Evolutionary conservation across 495 filamentous ascomycete genomes (phyloP).

Genomic region (Lindgomyces ingoldianus): DNA sequence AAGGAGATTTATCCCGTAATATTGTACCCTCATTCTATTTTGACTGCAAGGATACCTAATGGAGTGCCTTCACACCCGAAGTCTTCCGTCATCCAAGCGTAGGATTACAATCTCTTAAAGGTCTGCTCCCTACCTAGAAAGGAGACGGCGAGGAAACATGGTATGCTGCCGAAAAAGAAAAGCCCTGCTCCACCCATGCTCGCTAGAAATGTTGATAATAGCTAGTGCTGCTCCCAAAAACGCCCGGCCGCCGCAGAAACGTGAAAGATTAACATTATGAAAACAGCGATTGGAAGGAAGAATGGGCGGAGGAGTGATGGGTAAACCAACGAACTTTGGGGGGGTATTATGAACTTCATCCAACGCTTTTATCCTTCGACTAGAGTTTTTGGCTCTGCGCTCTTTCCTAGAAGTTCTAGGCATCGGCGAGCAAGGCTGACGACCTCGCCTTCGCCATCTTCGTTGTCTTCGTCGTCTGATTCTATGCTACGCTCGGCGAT

Average conservation of each 20-base stretch:
- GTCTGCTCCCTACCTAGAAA: constrained; percentile 12
- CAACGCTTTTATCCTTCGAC: constrained; percentile 53
- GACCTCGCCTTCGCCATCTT: constrained; percentile 87
- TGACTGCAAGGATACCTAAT: constrained; percentile 17
- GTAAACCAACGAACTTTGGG: not conserved
- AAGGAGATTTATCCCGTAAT: not conserved
- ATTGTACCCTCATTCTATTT: constrained; percentile 30
- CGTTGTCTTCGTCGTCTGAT: constrained; percentile 83
- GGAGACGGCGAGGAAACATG: constrained; percentile 9
- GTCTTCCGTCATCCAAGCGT: constrained; percentile 15
- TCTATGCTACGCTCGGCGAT: constrained; percentile 90
- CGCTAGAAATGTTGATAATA: constrained; percentile 36
- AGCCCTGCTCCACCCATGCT: constrained; percentile 39
- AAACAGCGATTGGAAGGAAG: constrained; percentile 14
- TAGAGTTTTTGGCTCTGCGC: constrained; percentile 50
- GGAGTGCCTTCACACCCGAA: not conserved
- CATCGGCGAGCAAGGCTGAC: constrained; percentile 87
- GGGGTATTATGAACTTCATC: not conserved
- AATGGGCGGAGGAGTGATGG: constrained; percentile 17
- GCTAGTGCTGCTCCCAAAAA: constrained; percentile 10
- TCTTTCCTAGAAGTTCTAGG: constrained; percentile 72
- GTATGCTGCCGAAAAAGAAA: constrained; percentile 33
- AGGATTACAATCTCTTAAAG: constrained; percentile 25
- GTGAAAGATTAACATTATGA: constrained; percentile 19
- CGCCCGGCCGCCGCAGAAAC: constrained; percentile 26